Conservation (phyloP, 495 filamentous ascomycete genomes). For the Penicillium silybi region DNA sequence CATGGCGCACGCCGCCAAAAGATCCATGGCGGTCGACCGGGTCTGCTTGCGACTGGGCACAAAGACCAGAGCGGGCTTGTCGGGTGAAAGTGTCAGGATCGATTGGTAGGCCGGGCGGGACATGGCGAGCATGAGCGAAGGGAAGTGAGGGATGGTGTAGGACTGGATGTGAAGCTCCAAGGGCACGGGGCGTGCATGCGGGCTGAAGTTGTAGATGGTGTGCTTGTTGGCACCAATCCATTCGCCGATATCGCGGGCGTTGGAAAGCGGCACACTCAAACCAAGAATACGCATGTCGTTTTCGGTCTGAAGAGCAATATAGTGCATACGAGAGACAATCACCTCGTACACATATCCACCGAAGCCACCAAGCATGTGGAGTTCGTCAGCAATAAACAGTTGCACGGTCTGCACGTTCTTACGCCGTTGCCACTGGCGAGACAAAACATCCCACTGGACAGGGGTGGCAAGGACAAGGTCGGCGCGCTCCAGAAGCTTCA, state of each 20-base stretch:
- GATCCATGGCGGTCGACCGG: slow-evolving; percentile 81
- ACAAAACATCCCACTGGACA: slow-evolving; percentile 91
- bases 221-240: slow-evolving; percentile 99
- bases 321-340: slow-evolving; percentile 95
- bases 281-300: slow-evolving; percentile 83
- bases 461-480: slow-evolving; percentile 94
- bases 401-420: slow-evolving; percentile 92
- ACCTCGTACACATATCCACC: slow-evolving; percentile 91
- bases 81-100: slow-evolving; percentile 75
- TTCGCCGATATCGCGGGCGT: slow-evolving; percentile 88
- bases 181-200: slow-evolving; percentile 78
- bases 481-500: slow-evolving; percentile 82
- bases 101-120: slow-evolving; percentile 86
- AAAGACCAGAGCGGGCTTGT: slow-evolving; percentile 88
- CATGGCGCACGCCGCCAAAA: slow-evolving; percentile 76
- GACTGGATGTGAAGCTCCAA: slow-evolving; percentile 94
- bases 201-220: slow-evolving; percentile 97
- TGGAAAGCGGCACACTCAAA: slow-evolving; percentile 87
- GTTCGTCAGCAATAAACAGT: slow-evolving; percentile 92
- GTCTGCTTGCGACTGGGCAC: slow-evolving; percentile 91
- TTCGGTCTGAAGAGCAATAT: slow-evolving; percentile 85
- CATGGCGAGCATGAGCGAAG: slow-evolving; percentile 97
- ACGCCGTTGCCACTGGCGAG: slow-evolving; percentile 89
- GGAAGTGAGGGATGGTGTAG: slow-evolving; percentile 94
- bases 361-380: slow-evolving; percentile 92